phyloP scores from a whole-genome alignment of 345 rosid species.

The Hibiscus syriacus region DNA sequence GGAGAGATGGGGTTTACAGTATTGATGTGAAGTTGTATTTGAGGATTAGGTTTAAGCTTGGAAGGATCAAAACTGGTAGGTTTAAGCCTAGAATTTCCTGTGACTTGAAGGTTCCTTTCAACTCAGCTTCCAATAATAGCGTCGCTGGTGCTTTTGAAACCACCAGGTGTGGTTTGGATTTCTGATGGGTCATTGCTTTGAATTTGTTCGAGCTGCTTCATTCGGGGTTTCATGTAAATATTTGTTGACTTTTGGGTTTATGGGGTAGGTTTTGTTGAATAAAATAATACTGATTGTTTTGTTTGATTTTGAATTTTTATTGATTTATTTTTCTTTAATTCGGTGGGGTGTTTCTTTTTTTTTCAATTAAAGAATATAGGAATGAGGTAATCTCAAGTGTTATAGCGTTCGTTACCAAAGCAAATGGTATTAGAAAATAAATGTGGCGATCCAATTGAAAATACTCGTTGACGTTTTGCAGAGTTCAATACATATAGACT shows the following conservation, averaged over 20 bases:
- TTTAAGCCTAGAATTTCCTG: constrained; percentile 53
- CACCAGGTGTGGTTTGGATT: constrained; percentile 45
- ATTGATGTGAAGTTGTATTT: constrained; percentile 49
- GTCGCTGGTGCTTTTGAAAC: constrained; percentile 13
- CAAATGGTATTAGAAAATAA: neutral
- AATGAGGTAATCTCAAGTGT: neutral
- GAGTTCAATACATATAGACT: no score
- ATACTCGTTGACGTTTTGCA: no score
- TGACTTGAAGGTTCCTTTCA: constrained; percentile 51
- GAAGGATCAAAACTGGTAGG: constrained; percentile 40
- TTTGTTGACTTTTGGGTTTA: neutral
- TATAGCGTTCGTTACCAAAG: no score
- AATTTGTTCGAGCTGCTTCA: neutral
- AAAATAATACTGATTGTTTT: neutral
- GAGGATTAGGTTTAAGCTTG: constrained; percentile 56
- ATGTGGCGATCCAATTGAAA: neutral
- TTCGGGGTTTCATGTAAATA: neutral
- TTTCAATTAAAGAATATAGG: neutral
- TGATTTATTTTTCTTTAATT: neutral
- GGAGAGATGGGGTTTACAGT: constrained; percentile 27
- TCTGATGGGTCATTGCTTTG: constrained; percentile 12
- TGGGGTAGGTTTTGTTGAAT: neutral
- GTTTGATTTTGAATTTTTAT: neutral
- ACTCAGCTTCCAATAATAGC: constrained; percentile 19
- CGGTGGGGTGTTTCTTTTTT: neutral